Evolutionary conservation across 768 basidiomycete genomes (phyloP).

Genomic region (Lactarius tabidus): DNA sequence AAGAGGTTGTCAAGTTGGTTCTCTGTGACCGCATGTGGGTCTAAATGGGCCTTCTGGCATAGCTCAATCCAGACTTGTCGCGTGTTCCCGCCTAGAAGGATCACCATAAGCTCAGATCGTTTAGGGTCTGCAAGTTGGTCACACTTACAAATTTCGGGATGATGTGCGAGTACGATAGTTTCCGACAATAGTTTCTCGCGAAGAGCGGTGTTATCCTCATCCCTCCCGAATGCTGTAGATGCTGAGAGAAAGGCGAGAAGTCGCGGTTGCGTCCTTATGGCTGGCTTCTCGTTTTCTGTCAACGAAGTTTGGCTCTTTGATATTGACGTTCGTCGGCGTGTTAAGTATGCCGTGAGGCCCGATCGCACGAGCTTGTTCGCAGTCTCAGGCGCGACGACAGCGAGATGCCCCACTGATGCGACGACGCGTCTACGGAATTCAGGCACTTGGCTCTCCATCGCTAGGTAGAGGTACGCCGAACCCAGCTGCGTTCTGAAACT

Average conservation of each 20-base stretch:
- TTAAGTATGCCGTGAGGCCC: constrained; percentile 47
- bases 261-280: constrained; percentile 48
- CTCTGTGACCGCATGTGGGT: constrained; percentile 61
- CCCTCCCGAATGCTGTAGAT: constrained; percentile 44
- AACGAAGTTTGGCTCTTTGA: constrained; percentile 27
- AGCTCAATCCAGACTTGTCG: constrained; percentile 77
- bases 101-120: neutral
- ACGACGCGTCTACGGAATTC: constrained; percentile 50
- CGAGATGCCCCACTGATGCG: constrained; percentile 39
- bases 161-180: constrained; percentile 68
- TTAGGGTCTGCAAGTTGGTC: neutral
- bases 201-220: constrained; percentile 34
- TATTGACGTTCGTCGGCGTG: constrained; percentile 36
- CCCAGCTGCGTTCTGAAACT: constrained; percentile 56
- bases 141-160: constrained; percentile 56
- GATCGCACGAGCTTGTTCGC: constrained; percentile 54
- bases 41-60: constrained; percentile 61
- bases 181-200: constrained; percentile 50
- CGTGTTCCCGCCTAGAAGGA: constrained; percentile 40
- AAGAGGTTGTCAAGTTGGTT: constrained; percentile 49
- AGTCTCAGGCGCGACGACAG: constrained; percentile 42
- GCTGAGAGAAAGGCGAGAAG: constrained; percentile 52
- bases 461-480: constrained; percentile 62
- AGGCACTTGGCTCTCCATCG: constrained; percentile 52
- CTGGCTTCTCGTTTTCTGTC: constrained; percentile 40